These are phyloP conservation scores for Penicillium paneum DNA, from an alignment of 2,329 filamentous ascomycete species.

Conservation along the genomic window DNA sequence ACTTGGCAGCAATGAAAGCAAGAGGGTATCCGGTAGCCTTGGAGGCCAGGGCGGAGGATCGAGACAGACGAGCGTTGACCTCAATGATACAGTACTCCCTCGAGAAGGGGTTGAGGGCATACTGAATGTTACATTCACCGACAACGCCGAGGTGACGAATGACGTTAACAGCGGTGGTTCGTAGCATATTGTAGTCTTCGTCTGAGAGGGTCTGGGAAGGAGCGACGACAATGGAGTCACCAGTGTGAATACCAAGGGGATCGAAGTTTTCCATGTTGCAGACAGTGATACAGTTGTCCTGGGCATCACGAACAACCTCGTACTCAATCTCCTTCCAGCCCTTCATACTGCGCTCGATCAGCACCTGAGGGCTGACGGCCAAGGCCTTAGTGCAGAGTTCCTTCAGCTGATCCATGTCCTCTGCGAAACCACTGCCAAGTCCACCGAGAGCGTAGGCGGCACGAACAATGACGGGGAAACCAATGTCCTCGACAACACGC, in stretches of 20 bases:
- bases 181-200: constrained; percentile 98
- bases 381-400: constrained; percentile 94
- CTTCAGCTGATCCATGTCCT: constrained; percentile 76
- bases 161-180: constrained; percentile 93
- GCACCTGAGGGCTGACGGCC: constrained; percentile 88
- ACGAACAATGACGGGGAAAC: constrained; percentile 94
- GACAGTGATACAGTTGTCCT: constrained; percentile 98
- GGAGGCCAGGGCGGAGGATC: constrained; percentile 91
- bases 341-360: constrained; percentile 98
- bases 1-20: constrained; percentile 94
- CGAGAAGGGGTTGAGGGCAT: constrained; percentile 91
- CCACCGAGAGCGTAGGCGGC: constrained; percentile 95
- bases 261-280: constrained; percentile 99
- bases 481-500: constrained; percentile 82
- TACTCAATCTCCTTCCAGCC: constrained; percentile 99
- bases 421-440: constrained; percentile 90
- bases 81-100: constrained; percentile 99
- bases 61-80: constrained; percentile 92
- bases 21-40: constrained; percentile 96
- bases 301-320: constrained; percentile 90
- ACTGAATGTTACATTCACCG: constrained; percentile 98
- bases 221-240: constrained; percentile 96
- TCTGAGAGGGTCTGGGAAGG: constrained; percentile 96
- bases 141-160: constrained; percentile 96
- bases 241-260: constrained; percentile 94